A percentile compares a stretch with the other conserved stretches of the same genome.
Conservation (phyloP, 2,329 filamentous ascomycete species). For the Thermothelomyces thermophilus region DNA sequence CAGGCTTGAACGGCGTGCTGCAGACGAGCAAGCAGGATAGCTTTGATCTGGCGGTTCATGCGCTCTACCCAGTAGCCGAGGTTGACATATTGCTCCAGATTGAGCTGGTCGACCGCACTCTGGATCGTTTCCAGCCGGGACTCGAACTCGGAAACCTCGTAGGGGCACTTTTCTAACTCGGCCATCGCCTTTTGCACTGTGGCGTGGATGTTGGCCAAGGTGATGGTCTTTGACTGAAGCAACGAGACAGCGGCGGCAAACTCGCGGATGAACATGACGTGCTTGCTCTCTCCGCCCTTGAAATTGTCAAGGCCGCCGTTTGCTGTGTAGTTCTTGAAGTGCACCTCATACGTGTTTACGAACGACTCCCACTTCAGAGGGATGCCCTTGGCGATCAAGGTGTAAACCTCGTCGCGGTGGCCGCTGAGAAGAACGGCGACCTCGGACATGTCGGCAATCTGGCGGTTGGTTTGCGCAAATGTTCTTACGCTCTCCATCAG, state of each 20-base stretch:
- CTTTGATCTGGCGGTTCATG: conserved; percentile 80
- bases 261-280: conserved; percentile 93
- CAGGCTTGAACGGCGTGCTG: conserved; percentile 77
- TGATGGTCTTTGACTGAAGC: conserved; percentile 79
- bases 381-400: conserved; percentile 76
- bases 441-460: conserved; percentile 78
- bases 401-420: conserved; percentile 85
- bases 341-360: conserved; percentile 91
- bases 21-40: conserved; percentile 73
- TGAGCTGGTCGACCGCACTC: conserved; percentile 88
- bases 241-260: conserved; percentile 83
- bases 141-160: conserved; percentile 73
- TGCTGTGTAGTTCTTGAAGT: conserved; percentile 60
- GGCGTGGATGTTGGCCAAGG: conserved; percentile 71
- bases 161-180: conserved; percentile 79
- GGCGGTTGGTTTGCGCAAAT: conserved; percentile 77
- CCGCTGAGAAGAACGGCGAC: conserved; percentile 83
- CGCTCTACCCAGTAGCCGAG: conserved; percentile 82
- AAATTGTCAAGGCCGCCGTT: conserved; percentile 54
- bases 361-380: conserved; percentile 96
- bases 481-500: conserved; percentile 98
- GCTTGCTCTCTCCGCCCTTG: conserved; percentile 73
- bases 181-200: conserved; percentile 72
- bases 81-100: conserved; percentile 93
- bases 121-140: conserved; percentile 79